A percentile compares a stretch with the other conserved stretches of the same genome.
These are phyloP conservation scores for Ascosphaera apis DNA, from an alignment of 2,329 filamentous ascomycete species.

Conservation along the genomic window DNA sequence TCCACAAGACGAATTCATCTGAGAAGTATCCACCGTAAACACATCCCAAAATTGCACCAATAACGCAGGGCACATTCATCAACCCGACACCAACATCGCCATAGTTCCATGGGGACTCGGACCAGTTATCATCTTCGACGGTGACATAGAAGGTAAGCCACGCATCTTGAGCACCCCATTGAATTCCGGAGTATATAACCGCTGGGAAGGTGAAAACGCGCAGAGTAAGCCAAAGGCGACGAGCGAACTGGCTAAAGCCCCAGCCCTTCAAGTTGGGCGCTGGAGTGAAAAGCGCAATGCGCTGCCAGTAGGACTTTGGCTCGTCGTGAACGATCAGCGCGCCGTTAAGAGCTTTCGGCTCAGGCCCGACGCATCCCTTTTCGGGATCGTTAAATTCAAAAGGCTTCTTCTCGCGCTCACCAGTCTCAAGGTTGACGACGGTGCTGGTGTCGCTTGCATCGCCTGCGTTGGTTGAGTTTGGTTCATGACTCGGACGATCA, in stretches of 20 bases:
- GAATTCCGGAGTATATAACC: slow-evolving; percentile 10
- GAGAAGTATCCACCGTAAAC: slow-evolving; percentile 3
- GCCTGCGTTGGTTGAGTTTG: neutral
- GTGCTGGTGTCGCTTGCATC: too few relatives aligned
- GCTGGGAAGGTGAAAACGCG: slow-evolving; percentile 12
- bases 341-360: neutral
- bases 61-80: slow-evolving; percentile 9
- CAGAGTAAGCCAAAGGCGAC: slow-evolving; percentile 8
- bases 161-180: slow-evolving; percentile 10
- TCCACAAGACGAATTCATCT: slow-evolving; percentile 11
- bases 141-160: slow-evolving; percentile 14
- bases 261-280: slow-evolving; percentile 9
- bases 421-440: too few relatives aligned
- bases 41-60: slow-evolving; percentile 7
- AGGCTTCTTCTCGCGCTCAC: too few relatives aligned
- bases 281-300: slow-evolving; percentile 5
- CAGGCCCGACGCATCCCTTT: neutral
- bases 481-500: slow-evolving; percentile 12
- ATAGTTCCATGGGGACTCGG: slow-evolving; percentile 10
- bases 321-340: slow-evolving; percentile 1
- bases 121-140: slow-evolving; percentile 11
- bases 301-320: slow-evolving; percentile 2
- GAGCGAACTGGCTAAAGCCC: slow-evolving; percentile 4
- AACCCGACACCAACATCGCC: slow-evolving; percentile 9
- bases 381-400: neutral